Evolutionary conservation across 2,329 filamentous ascomycete species (phyloP), one percentile per base, ranked within the genome.

Genomic region (Calonectria henricotiae): DNA sequence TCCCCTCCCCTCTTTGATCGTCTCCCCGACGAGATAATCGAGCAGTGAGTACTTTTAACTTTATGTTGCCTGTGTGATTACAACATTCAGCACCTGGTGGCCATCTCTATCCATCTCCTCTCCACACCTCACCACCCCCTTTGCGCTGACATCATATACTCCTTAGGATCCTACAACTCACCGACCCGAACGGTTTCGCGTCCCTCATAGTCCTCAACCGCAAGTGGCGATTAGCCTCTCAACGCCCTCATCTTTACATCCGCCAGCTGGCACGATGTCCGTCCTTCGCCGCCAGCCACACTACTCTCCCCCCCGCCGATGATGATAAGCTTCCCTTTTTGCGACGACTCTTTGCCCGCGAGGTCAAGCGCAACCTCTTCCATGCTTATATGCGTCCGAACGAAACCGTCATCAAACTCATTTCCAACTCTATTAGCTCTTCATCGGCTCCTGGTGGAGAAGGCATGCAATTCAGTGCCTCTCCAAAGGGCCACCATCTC

Each of bases 401-500:
- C 69, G 87, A 89, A 77, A 95, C 92, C 6, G 85, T 93, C 51
- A 89, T 97, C 77, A 95, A 93, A 79, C 86, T 98, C 62, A 91
- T 97, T 13, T 96, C 94, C 43, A 94, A 92, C 61, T 95, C 93
- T 6, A 94, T 94, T 75, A 96, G 93, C 79, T 95, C 94, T 0
- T 94, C 93, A 1, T 94, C 94, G 25, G 92, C 92, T 71, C 94
- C 94, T 1, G 92, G 93, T 39, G 93, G 94, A 37, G 94, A 97
- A 81, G 94, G 94, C 54, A 94, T 97, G 84, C 93, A 94, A 65
- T 97, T 97, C 81, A 91, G 89, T 72, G 90, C 94, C 69, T 97
- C 94, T 2, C 90, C 93, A 6, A 90, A 88, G 65, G 94, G 94
- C 2, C 90, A 92, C 74, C 89, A 92, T 75, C 83, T 97, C 35